Base-by-base conservation (phyloP, 139 green algal genomes). In the Tetraselmis chui region DNA sequence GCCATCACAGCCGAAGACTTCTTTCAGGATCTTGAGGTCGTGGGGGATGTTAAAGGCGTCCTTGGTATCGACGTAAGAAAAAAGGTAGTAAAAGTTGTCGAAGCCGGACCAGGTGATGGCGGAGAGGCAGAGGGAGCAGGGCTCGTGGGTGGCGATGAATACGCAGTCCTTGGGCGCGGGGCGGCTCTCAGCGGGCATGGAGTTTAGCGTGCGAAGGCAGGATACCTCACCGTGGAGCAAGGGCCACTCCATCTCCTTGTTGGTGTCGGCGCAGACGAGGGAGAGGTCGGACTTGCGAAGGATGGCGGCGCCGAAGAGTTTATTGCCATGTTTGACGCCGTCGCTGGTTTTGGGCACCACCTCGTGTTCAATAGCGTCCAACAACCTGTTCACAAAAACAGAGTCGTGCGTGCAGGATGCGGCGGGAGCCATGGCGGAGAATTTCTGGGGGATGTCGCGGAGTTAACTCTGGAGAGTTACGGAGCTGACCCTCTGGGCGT, bases 41-140 rank as follows among this genome's bases (percentile, higher is more conserved):
- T 83, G 80, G 1, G 80, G 80, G 80, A 83, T 83, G 59, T 78
- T 78, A 28, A 83, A 83, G 59, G 80, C 80, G 32, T 83, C 59
- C 80, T 83, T 31, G 78, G 31, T 58, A 32, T 76, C 32, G 11
- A 27, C 80, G 59, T 78, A 83, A 2, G 11, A 29, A n/a, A 83
- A 83, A 2, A 83, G 58, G 80, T 79, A 83, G 80, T 83, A 83
- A 29, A 83, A 83, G 80, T 83, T 83, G 80, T 83, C 80, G 29
- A 83, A 83, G 22, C 80, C 80, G 29, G 59, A 79, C 80, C 80
- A 83, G 18, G 80, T 83, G 59, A 83, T 83, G 2, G 59, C 80
- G 23, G 75, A 81, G 24, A 84, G 74, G 75, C 81, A 84, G 32
- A 81, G 29, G 2, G 75, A 81, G 75, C 81, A 84, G 2, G 75